A percentile compares a stretch with the other conserved stretches of the same genome.
Evolutionary conservation across 305 asterid genomes (phyloP).

Genomic region (Solanum hybrid): DNA sequence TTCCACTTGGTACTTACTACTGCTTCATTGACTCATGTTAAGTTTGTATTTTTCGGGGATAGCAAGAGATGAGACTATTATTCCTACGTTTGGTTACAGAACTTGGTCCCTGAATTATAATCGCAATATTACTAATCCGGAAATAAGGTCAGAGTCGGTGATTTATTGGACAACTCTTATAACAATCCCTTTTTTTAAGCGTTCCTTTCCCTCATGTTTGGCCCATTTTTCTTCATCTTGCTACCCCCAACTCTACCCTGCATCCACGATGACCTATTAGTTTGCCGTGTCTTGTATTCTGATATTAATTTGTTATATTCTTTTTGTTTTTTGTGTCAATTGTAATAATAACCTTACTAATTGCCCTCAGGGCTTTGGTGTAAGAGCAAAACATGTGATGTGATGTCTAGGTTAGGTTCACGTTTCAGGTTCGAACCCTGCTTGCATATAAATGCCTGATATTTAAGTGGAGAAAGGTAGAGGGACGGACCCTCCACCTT

Average conservation of each 20-base stretch:
- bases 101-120: not conserved
- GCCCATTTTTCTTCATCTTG: not conserved
- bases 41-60: not conserved
- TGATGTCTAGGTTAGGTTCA: not conserved
- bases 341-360: not conserved
- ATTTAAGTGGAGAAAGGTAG: not conserved
- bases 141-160: not conserved
- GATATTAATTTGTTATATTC: not conserved
- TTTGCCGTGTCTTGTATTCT: not conserved
- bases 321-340: not conserved
- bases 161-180: not conserved
- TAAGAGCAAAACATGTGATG: not conserved
- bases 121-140: not conserved
- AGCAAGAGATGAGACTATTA: not conserved
- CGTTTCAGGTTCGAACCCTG: not conserved
- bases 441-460: not conserved
- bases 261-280: not conserved
- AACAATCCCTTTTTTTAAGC: not conserved
- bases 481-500: not conserved
- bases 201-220: not conserved
- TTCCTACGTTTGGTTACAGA: not conserved
- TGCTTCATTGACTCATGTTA: not conserved
- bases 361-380: not conserved
- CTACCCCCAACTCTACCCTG: not conserved
- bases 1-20: not conserved